A percentile compares a stretch with the other conserved stretches of the same genome.
These are phyloP conservation scores for Vicia villosa DNA, from an alignment of 306 rosid species.

Conservation along the genomic window DNA sequence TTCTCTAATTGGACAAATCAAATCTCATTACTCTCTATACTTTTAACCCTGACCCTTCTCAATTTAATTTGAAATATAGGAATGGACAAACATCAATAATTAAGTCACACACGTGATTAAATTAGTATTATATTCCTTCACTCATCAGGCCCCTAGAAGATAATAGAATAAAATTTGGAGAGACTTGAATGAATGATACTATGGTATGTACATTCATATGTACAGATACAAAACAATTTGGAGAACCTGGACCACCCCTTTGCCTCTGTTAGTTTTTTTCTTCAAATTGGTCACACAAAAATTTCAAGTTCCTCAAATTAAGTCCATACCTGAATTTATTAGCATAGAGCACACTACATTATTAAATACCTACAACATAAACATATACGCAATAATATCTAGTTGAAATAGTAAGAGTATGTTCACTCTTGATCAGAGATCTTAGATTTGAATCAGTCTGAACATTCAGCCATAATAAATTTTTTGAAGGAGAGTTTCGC, in stretches of 20 bases:
- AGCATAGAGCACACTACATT: not conserved
- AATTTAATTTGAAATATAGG: constrained; percentile 37
- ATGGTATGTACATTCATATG: constrained; percentile 5
- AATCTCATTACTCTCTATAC: constrained; percentile 46
- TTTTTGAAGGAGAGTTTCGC: too few relatives aligned
- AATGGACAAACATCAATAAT: constrained; percentile 60
- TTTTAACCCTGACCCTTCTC: not conserved
- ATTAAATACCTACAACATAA: too few relatives aligned
- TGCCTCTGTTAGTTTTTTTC: constrained; percentile 21
- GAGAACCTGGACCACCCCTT: constrained; percentile 39
- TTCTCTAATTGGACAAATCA: constrained; percentile 61
- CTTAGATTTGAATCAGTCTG: too few relatives aligned
- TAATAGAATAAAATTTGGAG: constrained; percentile 29
- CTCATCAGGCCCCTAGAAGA: not conserved
- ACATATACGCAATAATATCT: too few relatives aligned
- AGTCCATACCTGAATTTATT: constrained; percentile 1
- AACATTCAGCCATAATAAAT: too few relatives aligned
- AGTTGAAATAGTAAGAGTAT: too few relatives aligned
- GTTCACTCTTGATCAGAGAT: too few relatives aligned
- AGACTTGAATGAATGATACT: constrained; percentile 31
- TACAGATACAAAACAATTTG: constrained; percentile 33
- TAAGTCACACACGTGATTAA: constrained; percentile 66
- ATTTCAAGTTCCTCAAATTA: not conserved
- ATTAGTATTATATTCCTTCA: constrained; percentile 31
- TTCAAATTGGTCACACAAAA: constrained; percentile 4